Evolutionary conservation across 345 rosid species (phyloP).

Genomic region (Gossypioides kirkii): DNA sequence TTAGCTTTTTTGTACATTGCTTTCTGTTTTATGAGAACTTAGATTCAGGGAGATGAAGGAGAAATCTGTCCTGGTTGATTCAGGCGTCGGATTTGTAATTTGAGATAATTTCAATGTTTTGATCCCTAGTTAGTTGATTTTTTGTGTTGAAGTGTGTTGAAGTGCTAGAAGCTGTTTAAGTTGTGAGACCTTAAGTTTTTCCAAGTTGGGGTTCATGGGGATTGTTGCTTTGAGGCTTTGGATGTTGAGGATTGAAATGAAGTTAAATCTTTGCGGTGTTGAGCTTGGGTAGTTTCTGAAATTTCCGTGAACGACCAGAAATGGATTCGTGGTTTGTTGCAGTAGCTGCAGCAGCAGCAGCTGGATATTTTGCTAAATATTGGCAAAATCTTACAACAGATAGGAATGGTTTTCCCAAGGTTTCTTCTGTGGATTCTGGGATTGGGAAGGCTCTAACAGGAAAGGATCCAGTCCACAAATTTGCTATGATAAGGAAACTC

Average conservation of each 20-base stretch:
- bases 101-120: background rate
- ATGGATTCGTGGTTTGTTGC: slow-evolving; percentile 80
- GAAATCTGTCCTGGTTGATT: background rate
- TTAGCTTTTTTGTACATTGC: background rate
- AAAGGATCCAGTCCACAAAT: slow-evolving; percentile 17
- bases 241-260: slow-evolving; percentile 16
- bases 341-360: slow-evolving; percentile 83
- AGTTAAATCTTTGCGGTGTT: slow-evolving; percentile 15
- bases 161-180: background rate
- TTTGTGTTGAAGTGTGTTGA: background rate
- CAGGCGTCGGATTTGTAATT: background rate
- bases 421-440: slow-evolving; percentile 27
- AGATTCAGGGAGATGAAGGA: background rate
- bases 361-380: slow-evolving; percentile 57
- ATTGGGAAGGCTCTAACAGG: slow-evolving; percentile 28
- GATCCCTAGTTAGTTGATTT: background rate
- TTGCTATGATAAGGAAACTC: slow-evolving; percentile 28
- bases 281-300: slow-evolving; percentile 23
- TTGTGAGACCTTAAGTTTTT: background rate
- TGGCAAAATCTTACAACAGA: slow-evolving; percentile 38
- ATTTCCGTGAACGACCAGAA: slow-evolving; percentile 10
- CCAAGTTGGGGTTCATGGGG: slow-evolving; percentile 17
- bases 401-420: slow-evolving; percentile 26
- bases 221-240: slow-evolving; percentile 20
- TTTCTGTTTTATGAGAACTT: background rate